Evolutionary conservation across 2,329 filamentous ascomycete species (phyloP).

Genomic region (Aspergillus sp.): DNA sequence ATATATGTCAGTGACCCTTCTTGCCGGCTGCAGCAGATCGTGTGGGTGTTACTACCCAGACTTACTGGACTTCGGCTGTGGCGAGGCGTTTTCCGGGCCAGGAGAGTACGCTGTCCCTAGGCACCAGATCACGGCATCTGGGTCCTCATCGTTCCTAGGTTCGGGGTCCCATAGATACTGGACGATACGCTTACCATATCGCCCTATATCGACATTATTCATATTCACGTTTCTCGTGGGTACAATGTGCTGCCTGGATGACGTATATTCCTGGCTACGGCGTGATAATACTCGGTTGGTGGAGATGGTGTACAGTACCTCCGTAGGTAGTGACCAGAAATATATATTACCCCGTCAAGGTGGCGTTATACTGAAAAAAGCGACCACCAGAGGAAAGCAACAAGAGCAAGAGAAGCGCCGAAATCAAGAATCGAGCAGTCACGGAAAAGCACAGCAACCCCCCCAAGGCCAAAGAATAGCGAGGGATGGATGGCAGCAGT

Average conservation of each 20-base stretch:
- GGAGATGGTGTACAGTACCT: neutral
- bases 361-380: neutral
- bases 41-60: neutral
- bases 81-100: neutral
- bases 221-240: constrained; percentile 37
- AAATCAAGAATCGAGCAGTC: neutral
- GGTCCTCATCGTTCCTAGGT: constrained; percentile 71
- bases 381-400: neutral
- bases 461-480: neutral
- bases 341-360: neutral
- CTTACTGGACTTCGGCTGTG: constrained; percentile 7
- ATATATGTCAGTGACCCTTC: neutral
- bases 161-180: constrained; percentile 92
- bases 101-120: constrained; percentile 61
- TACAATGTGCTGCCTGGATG: neutral
- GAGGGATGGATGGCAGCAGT: neutral
- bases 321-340: neutral
- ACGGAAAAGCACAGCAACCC: neutral
- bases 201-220: constrained; percentile 71
- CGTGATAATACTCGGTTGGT: neutral
- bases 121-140: constrained; percentile 78
- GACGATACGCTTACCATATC: constrained; percentile 77
- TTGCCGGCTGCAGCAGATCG: neutral
- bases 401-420: neutral
- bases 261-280: neutral